These are phyloP conservation scores for Phytophthora pisi DNA, from an alignment of 352 stramenopile species.

Conservation along the genomic window DNA sequence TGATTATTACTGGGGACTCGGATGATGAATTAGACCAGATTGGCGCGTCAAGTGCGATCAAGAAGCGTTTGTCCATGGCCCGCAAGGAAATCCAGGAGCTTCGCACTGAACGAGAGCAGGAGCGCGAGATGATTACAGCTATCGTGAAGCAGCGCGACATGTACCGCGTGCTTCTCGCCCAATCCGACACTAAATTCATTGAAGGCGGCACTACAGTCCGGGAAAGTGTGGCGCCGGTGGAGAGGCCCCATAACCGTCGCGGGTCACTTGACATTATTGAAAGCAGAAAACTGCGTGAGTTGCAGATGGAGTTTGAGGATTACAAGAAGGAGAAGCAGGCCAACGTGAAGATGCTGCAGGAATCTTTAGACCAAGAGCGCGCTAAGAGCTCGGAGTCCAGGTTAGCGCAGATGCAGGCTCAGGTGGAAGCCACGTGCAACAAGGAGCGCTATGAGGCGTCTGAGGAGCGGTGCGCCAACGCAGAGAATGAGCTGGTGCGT, in stretches of 20 bases:
- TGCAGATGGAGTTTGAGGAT: conserved; percentile 76
- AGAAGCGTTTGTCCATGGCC: conserved; percentile 63
- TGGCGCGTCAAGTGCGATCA: conserved; percentile 37
- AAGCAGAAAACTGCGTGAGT: conserved; percentile 50
- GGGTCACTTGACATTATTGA: conserved; percentile 46
- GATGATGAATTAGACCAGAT: conserved; percentile 58
- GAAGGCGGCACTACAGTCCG: conserved; percentile 23
- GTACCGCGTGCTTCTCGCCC: conserved; percentile 92
- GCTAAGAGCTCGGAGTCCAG: conserved; percentile 53
- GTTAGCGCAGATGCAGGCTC: conserved; percentile 69
- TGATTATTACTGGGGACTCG: conserved; percentile 68
- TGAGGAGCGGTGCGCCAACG: conserved; percentile 55
- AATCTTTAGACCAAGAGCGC: conserved; percentile 63
- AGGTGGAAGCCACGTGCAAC: conserved; percentile 68
- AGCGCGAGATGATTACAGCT: conserved; percentile 89
- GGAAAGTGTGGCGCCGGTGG: conserved; percentile 12
- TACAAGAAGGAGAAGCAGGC: conserved; percentile 83
- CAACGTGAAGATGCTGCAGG: conserved; percentile 69
- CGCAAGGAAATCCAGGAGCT: conserved; percentile 86
- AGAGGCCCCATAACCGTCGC: conserved; percentile 29
- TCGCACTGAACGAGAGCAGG: conserved; percentile 69
- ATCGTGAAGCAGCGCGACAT: conserved; percentile 97
- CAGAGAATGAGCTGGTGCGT: conserved; percentile 68
- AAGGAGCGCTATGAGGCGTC: conserved; percentile 69
- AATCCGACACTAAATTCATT: conserved; percentile 84